phyloP scores from a whole-genome alignment of 208 protist species.

The Phytomonas francai region DNA sequence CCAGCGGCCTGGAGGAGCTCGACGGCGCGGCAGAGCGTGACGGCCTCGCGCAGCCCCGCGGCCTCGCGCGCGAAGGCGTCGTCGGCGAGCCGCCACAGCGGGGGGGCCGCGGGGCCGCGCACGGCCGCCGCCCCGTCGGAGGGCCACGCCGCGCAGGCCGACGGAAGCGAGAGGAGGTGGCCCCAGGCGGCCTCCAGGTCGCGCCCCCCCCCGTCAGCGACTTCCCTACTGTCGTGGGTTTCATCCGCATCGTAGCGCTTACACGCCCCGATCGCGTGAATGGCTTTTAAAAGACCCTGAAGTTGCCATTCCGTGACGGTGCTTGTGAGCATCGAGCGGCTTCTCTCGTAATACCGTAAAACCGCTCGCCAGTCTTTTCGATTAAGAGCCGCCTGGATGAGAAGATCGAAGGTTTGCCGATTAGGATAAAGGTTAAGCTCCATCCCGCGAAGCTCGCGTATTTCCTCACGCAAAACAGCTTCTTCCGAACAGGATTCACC shows the following conservation, averaged over 20 bases:
- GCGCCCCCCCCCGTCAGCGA: too few species aligned
- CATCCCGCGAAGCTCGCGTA: conserved; percentile 23
- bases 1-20: conserved; percentile 1
- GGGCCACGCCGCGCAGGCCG: too few species aligned
- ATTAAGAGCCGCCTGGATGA: conserved; percentile 42
- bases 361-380: conserved; percentile 36
- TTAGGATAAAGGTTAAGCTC: conserved; percentile 39
- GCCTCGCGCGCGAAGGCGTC: background rate
- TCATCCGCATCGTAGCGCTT: too few species aligned
- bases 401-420: conserved; percentile 52
- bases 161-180: too few species aligned
- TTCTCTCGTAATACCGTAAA: conserved; percentile 42
- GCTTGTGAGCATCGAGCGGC: conserved; percentile 23
- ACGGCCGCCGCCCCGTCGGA: too few species aligned
- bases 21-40: conserved; percentile 22
- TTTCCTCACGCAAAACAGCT: conserved; percentile 1
- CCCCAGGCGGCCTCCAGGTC: too few species aligned
- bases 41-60: conserved; percentile 32
- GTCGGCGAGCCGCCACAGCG: too few species aligned
- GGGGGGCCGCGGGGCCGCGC: too few species aligned
- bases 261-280: background rate
- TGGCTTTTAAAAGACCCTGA: conserved; percentile 26
- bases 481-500: background rate
- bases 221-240: too few species aligned
- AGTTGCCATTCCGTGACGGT: conserved; percentile 33